Evolutionary conservation across 108 stramenopile species (phyloP).

Genomic region (Cyclotella kingstonii): DNA sequence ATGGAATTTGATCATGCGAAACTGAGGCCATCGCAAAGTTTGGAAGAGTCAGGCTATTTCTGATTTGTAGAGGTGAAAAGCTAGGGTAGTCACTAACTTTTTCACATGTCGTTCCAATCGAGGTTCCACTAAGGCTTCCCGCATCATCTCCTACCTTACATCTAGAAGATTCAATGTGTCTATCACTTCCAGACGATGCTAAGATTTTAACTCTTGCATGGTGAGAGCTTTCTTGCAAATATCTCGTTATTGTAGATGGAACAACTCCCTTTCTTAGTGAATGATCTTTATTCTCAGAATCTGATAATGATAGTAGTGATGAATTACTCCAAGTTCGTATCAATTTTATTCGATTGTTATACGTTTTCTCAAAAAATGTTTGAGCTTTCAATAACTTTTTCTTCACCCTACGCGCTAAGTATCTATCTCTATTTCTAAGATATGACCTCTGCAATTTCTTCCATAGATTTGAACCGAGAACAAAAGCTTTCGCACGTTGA

Average conservation of each 20-base stretch:
- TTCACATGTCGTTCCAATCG: conserved; percentile 5
- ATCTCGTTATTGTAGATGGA: conserved; percentile 30
- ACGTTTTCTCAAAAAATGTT: conserved; percentile 54
- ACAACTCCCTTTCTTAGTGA: conserved; percentile 10
- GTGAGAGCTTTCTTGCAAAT: conserved; percentile 32
- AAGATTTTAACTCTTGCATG: conserved; percentile 46
- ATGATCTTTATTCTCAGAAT: conserved; percentile 6
- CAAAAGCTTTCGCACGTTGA: conserved; percentile 42
- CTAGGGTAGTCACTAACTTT: conserved; percentile 9
- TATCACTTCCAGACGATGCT: conserved; percentile 17
- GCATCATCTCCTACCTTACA: conserved; percentile 13
- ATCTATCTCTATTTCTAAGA: conserved; percentile 24
- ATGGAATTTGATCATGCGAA: conserved; percentile 66
- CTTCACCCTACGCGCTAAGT: conserved; percentile 35
- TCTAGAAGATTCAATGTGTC: no score
- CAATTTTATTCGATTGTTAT: conserved; percentile 26
- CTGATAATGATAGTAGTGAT: conserved; percentile 19
- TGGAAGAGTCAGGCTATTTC: conserved; percentile 45
- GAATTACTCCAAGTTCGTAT: conserved; percentile 34
- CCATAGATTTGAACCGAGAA: conserved; percentile 44
- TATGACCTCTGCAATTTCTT: conserved; percentile 30
- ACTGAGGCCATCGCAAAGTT: conserved; percentile 57
- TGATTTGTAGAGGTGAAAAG: not conserved
- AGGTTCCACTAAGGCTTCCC: conserved; percentile 16
- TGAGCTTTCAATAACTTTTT: conserved; percentile 50